Conservation (phyloP, 116 monocot genomes). For the Trichopus zeylanicus region DNA sequence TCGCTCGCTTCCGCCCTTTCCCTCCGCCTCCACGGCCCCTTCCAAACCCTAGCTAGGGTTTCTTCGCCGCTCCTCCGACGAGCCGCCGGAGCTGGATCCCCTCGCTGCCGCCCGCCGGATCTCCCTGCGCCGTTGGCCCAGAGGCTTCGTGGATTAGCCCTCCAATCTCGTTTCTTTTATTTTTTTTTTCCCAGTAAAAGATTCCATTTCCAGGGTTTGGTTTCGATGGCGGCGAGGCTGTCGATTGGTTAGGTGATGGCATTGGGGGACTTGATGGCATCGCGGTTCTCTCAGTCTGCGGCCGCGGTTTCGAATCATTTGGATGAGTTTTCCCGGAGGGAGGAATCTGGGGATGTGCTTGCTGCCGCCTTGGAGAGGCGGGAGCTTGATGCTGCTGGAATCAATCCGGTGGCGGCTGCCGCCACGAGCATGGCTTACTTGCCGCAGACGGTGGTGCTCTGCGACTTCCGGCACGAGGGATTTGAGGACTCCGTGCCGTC, state of each 20-base stretch:
- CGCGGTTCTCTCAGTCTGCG: conserved; percentile 46
- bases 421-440: conserved; percentile 55
- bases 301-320: conserved; percentile 22
- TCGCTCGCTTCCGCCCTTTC: conserved; percentile 3
- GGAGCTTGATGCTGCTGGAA: conserved; percentile 21
- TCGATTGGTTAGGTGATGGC: conserved; percentile 46
- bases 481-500: conserved; percentile 56
- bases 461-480: conserved; percentile 76
- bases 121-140: conserved; percentile 33
- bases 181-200: background rate
- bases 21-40: conserved; percentile 3
- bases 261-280: conserved; percentile 94
- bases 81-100: conserved; percentile 12
- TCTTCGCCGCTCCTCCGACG: background rate
- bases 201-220: background rate
- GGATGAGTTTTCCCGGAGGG: conserved; percentile 20
- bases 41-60: conserved; percentile 1
- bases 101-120: conserved; percentile 11
- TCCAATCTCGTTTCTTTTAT: too few species aligned
- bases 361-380: conserved; percentile 10
- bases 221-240: too few species aligned
- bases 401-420: background rate
- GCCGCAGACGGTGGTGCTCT: conserved; percentile 82
- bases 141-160: conserved; percentile 40
- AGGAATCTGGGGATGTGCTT: conserved; percentile 10